Evolutionary conservation across 148 eudicot genomes (phyloP).

Genomic region (Rhododendron ovatum): DNA sequence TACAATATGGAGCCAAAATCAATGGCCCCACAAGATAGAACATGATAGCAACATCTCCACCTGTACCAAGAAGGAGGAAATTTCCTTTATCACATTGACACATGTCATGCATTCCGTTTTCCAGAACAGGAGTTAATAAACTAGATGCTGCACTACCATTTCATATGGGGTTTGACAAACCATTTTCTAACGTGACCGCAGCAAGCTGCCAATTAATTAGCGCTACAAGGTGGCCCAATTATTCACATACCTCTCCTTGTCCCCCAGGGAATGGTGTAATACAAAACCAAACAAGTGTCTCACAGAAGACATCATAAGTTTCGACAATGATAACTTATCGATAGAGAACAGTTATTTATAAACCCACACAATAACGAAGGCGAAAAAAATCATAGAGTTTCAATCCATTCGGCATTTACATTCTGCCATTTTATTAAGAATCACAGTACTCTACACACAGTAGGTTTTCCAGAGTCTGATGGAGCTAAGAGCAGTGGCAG

Average conservation of each 20-base stretch:
- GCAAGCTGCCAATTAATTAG: neutral
- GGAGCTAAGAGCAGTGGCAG: neutral
- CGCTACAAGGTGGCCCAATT: neutral
- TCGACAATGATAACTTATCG: neutral
- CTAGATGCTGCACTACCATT: neutral
- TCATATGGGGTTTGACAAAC: neutral
- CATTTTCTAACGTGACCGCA: neutral
- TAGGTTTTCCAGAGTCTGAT: neutral
- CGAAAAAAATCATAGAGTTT: neutral
- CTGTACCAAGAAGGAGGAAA: neutral
- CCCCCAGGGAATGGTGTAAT: neutral
- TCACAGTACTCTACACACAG: neutral
- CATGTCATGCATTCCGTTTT: neutral
- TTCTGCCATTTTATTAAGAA: neutral
- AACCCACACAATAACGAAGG: neutral
- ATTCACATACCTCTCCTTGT: neutral
- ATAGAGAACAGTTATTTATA: neutral
- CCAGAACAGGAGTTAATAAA: neutral
- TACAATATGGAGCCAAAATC: neutral
- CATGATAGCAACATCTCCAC: neutral
- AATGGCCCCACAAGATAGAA: neutral
- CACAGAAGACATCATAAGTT: neutral
- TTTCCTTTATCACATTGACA: neutral
- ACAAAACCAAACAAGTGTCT: neutral
- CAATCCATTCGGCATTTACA: neutral